Conservation (phyloP, 305 asterid genomes). For the Fraxinus sp. region DNA sequence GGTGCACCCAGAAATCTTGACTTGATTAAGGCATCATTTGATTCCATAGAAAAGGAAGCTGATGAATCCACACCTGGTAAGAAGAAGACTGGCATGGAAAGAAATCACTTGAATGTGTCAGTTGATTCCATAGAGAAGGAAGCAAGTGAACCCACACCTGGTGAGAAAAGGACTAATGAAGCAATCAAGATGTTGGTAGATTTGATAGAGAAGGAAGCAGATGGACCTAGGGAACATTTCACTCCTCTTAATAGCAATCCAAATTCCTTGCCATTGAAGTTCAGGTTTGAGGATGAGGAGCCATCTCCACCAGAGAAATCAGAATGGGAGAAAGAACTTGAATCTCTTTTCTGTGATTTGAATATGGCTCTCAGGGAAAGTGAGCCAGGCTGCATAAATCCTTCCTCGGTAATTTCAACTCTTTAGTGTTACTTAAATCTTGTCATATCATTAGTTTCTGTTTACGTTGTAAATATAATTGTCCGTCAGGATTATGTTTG, state of each 20-base stretch:
- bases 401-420: conserved; percentile 24
- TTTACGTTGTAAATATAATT: neutral
- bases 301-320: conserved; percentile 32
- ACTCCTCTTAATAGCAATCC: conserved; percentile 22
- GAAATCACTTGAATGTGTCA: conserved; percentile 20
- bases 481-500: neutral
- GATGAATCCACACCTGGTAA: conserved; percentile 6
- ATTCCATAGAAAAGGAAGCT: conserved; percentile 30
- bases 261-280: conserved; percentile 39
- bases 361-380: conserved; percentile 32
- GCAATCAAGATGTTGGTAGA: neutral
- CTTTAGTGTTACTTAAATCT: neutral
- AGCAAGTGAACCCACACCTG: neutral
- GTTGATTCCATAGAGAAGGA: conserved; percentile 13
- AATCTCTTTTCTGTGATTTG: conserved; percentile 41
- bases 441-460: neutral
- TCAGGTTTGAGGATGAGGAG: conserved; percentile 48
- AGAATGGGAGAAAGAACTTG: conserved; percentile 37
- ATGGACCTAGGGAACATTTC: conserved; percentile 12
- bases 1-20: conserved; percentile 19
- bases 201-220: neutral
- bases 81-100: neutral
- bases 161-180: neutral
- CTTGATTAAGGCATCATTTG: conserved; percentile 37
- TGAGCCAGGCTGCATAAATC: conserved; percentile 16